Evolutionary conservation across 1,284 basidiomycete genomes (phyloP).

Genomic region (Phellopilus nigrolimitatus): DNA sequence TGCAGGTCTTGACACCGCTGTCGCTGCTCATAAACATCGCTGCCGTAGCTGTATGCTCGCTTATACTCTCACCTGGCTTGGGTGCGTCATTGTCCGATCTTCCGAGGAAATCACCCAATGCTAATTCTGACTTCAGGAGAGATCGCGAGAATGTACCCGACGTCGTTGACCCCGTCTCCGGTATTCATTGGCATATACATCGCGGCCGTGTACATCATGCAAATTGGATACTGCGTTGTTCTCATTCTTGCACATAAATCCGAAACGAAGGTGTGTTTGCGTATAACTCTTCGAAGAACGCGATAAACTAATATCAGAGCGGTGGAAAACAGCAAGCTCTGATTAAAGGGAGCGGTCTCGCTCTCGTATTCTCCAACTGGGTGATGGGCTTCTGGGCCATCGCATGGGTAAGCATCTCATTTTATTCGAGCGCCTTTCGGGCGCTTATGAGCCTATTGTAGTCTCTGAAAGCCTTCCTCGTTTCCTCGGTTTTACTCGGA

Average conservation of each 20-base stretch:
- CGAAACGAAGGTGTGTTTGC: conserved; percentile 66
- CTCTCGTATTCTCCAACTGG: conserved; percentile 79
- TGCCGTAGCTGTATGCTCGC: conserved; percentile 49
- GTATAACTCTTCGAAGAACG: not conserved
- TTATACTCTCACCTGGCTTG: conserved; percentile 52
- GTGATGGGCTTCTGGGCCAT: conserved; percentile 81
- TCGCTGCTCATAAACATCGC: conserved; percentile 70
- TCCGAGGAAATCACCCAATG: not conserved
- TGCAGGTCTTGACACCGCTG: conserved; percentile 76
- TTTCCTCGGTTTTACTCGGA: conserved; percentile 58
- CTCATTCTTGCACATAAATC: conserved; percentile 66
- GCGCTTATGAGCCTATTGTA: conserved; percentile 25
- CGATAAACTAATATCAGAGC: conserved; percentile 1
- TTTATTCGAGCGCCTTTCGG: not conserved
- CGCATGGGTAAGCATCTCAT: conserved; percentile 54
- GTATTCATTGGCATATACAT: conserved; percentile 66
- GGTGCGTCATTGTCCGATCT: conserved; percentile 29
- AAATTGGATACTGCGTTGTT: conserved; percentile 78
- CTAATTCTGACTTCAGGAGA: conserved; percentile 34
- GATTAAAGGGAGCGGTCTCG: conserved; percentile 71
- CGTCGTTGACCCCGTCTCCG: conserved; percentile 68
- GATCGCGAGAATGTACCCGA: conserved; percentile 56
- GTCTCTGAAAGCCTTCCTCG: conserved; percentile 58
- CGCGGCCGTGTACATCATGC: conserved; percentile 51
- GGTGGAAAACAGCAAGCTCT: conserved; percentile 47